Percentiles rank a stretch among this genome's conserved stretches.
phyloP scores from a whole-genome alignment of 352 stramenopile species.

The Pythium folliculosum region DNA sequence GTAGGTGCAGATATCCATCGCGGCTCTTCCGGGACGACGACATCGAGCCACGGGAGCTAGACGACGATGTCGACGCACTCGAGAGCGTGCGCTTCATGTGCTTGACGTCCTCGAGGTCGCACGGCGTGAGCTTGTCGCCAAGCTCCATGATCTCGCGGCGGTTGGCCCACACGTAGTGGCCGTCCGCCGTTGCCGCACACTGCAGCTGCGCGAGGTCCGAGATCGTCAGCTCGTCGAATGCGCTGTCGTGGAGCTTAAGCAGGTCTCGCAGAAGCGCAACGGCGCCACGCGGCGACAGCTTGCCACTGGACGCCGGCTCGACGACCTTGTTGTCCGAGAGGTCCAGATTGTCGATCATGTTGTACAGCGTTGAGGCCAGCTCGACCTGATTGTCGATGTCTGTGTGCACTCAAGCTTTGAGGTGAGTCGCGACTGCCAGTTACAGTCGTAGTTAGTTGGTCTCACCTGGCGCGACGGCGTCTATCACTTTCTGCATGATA shows the following conservation, averaged over 20 bases:
- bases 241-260: constrained; percentile 13
- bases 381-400: constrained; percentile 2
- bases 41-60: neutral
- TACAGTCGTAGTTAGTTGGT: no score
- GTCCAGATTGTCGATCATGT: constrained; percentile 19
- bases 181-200: constrained; percentile 19
- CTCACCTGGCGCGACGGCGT: constrained; percentile 1
- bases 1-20: neutral
- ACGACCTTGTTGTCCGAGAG: neutral
- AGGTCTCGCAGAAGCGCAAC: constrained; percentile 17
- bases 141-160: constrained; percentile 24
- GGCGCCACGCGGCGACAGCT: constrained; percentile 7
- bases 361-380: constrained; percentile 14
- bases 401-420: constrained; percentile 1
- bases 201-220: constrained; percentile 20
- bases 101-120: constrained; percentile 11
- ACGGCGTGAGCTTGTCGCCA: constrained; percentile 15
- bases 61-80: neutral
- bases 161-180: constrained; percentile 24
- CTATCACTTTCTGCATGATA: constrained; percentile 20
- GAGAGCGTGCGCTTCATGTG: constrained; percentile 6
- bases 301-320: neutral
- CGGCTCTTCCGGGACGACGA: neutral
- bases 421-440: neutral
- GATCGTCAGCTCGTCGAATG: constrained; percentile 24